These are phyloP conservation scores for Parietichytrium sp. DNA, from an alignment of 108 stramenopile species.

Conservation along the genomic window DNA sequence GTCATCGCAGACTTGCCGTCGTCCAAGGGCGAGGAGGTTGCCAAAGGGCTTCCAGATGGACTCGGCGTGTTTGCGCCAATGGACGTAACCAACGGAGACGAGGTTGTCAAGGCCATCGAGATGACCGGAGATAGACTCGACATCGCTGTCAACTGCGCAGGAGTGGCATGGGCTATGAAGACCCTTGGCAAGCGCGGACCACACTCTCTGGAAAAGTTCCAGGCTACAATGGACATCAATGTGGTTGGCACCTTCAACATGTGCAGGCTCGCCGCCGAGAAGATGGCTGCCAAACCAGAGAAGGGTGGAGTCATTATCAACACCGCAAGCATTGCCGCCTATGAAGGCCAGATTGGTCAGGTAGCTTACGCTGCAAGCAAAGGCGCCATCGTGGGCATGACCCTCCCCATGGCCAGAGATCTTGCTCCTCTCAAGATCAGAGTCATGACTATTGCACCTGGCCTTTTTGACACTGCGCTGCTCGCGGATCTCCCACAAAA, in stretches of 20 bases:
- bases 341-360: slow-evolving; percentile 87
- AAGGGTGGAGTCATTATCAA: slow-evolving; percentile 82
- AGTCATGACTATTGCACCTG: slow-evolving; percentile 88
- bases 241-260: slow-evolving; percentile 77
- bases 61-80: slow-evolving; percentile 59
- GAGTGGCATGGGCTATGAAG: slow-evolving; percentile 75
- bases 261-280: slow-evolving; percentile 78
- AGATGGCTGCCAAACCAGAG: slow-evolving; percentile 75
- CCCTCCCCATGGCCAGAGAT: slow-evolving; percentile 85
- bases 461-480: slow-evolving; percentile 84
- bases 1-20: slow-evolving; percentile 76
- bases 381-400: slow-evolving; percentile 78
- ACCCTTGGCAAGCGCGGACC: slow-evolving; percentile 67
- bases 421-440: slow-evolving; percentile 75
- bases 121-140: slow-evolving; percentile 57
- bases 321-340: slow-evolving; percentile 89
- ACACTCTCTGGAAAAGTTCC: slow-evolving; percentile 56
- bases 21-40: slow-evolving; percentile 50
- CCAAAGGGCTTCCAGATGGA: slow-evolving; percentile 39
- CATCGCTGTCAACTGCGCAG: slow-evolving; percentile 86
- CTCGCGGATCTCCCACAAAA: slow-evolving; percentile 78
- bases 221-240: slow-evolving; percentile 77
- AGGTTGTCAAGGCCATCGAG: slow-evolving; percentile 39
- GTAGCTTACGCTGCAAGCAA: slow-evolving; percentile 88
- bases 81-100: slow-evolving; percentile 68